Evolutionary conservation across 2,329 filamentous ascomycete genomes (phyloP).

Genomic region (Botrytis hyacinthi): DNA sequence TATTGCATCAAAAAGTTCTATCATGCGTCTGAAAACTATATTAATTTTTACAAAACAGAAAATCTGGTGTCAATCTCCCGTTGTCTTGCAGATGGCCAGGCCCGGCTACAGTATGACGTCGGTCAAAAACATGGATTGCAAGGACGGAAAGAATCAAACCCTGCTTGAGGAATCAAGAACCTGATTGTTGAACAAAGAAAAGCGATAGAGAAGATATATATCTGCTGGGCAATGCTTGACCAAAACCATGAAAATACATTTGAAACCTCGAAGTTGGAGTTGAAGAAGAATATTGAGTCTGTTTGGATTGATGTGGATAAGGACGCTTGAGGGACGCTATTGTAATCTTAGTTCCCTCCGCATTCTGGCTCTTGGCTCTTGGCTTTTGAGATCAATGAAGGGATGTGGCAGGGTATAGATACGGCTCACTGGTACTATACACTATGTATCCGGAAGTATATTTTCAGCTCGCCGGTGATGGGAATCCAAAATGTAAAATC

Average conservation of each 20-base stretch:
- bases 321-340: neutral
- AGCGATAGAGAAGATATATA: neutral
- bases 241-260: neutral
- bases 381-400: neutral
- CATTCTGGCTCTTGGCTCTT: slow-evolving; percentile 1
- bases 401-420: neutral
- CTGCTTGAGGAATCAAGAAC: neutral
- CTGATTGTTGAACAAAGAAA: neutral
- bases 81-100: neutral
- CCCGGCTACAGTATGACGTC: neutral
- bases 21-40: too few relatives aligned
- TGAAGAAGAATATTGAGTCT: too few relatives aligned
- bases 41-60: neutral
- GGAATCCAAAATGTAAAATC: neutral
- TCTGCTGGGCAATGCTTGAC: neutral
- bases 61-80: neutral
- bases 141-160: neutral
- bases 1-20: neutral
- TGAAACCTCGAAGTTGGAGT: neutral
- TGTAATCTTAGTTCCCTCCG: neutral
- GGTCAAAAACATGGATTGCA: neutral
- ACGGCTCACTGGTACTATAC: neutral
- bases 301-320: neutral
- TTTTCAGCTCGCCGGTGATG: neutral
- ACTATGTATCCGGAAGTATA: neutral